Base-by-base conservation (phyloP, 129 eudicot genomes). In the Cynara cardunculus region DNA sequence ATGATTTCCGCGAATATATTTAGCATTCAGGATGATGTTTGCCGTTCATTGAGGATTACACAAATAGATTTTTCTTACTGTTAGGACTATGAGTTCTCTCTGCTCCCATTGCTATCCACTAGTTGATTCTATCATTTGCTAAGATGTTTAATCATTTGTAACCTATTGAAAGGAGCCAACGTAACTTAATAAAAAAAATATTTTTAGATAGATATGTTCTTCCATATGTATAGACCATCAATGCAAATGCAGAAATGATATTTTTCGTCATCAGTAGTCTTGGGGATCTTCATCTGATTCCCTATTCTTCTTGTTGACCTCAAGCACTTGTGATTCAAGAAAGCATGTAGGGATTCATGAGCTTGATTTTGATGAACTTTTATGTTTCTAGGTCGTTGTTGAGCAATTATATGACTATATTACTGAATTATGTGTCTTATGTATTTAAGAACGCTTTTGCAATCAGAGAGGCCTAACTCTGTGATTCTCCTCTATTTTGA, bases 41-140 rank as follows among this genome's bases (percentile, higher is more conserved):
- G 64, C 79, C 72, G 68, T 88, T 75, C 83, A 83, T 67, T 44
- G 87, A 88, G 81, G 75, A 79, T 71, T 66, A 74, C 28, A 46
- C 71, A 46, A 27, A 74, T 27, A 71, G 25, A 72, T 41, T 78
- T 84, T 44, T 73, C 5, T 27, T 73, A 56, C 32, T 22, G 66
- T 83, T 13, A 82, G 74, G 87, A 74, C 30, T n/a, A 68, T 78
- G 21, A 66, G 76, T 81, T 25, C 25, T 69, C 34, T 25, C 71
- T 2, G 68, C 16, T 26, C 53, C 73, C 82, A 62, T 11, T 70
- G 64, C 25, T 62, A 41, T 41, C 56, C 59, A 74, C 69, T 53
- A 34, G 59, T 53, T 66, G 9, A 21, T 53, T 71, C 6, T 64
- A 59, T 67, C 61, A 62, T 62, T 64, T 78, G 66, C 75, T 77